Base-by-base conservation (phyloP, 2,329 filamentous ascomycete genomes). In the Botryotinia calthae region DNA sequence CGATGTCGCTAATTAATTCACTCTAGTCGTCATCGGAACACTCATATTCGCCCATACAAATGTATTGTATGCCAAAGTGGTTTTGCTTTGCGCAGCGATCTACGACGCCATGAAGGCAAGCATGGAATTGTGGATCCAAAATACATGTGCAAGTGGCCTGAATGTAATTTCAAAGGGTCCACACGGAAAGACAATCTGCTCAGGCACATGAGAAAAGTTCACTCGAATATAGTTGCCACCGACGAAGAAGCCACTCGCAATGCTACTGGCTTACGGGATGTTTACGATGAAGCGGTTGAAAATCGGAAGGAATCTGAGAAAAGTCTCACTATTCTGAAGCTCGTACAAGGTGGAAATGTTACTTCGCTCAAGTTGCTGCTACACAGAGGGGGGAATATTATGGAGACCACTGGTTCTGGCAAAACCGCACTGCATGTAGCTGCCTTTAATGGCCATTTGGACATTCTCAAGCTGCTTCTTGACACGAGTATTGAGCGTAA, bases 1-100 rank as follows among this genome's bases (percentile, higher is more conserved):
- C 2, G 14, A n/a, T 3, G 25, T 54, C 14, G 48, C 48, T 54
- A 2, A 54, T 54, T n/a, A n/a, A 16, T 16, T 7, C 12, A 20
- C 12, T 54, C 48, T 54, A 54, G 25, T n/a, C 48, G 48, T 54
- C 48, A 54, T 54, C 25, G 48, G 2, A 54, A 54, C 25, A 54
- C 12, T 54, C 48, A 54, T 25, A n/a, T 54, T 16, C 70, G 70
- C 61, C 75, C 75, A 62, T 75, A 76, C 67, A 64, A 62, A 20
- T 76, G 74, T 70, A 28, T 20, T 61, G 51, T 48, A 44, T 76
- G 75, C 56, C 54, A 40, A 25, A 40, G 42, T 44, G 73, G 71
- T 34, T 76, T 76, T 73, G 75, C 75, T 67, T 69, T 76, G 44
- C 73, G 74, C 71, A 63, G 70, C 58, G 73, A 76, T 63, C 70